phyloP scores from a whole-genome alignment of 345 rosid genomes.

The Eucalyptus polyanthemos region DNA sequence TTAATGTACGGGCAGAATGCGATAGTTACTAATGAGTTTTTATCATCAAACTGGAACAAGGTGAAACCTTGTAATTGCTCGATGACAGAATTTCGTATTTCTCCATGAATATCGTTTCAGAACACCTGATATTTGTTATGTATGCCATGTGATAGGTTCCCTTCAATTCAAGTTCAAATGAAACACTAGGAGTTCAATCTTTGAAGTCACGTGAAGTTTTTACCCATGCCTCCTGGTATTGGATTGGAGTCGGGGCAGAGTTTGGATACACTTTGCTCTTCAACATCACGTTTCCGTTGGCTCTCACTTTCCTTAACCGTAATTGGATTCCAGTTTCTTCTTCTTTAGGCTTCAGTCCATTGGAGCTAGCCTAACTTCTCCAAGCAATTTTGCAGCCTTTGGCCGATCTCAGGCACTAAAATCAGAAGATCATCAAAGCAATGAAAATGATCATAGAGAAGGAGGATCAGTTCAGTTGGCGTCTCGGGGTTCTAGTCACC shows the following conservation, averaged over 20 bases:
- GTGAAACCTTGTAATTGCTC: conserved; percentile 2
- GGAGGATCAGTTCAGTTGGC: conserved; percentile 17
- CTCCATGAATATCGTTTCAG: background rate
- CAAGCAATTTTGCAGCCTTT: conserved; percentile 26
- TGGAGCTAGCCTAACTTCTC: background rate
- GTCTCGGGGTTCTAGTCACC: background rate
- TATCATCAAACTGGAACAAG: conserved; percentile 35
- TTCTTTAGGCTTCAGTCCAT: background rate
- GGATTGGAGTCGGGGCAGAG: conserved; percentile 35
- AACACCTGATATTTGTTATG: background rate
- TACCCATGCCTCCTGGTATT: conserved; percentile 30
- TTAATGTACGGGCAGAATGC: conserved; percentile 59
- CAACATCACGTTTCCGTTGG: conserved; percentile 14
- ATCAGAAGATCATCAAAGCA: conserved; percentile 19
- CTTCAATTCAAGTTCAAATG: background rate
- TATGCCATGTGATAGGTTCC: background rate
- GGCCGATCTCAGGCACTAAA: conserved; percentile 39
- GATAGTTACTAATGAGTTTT: conserved; percentile 30
- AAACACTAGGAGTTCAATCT: conserved; percentile 27
- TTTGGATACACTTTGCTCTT: conserved; percentile 19
- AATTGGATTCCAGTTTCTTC: background rate
- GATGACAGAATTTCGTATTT: background rate
- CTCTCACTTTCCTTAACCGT: conserved; percentile 29
- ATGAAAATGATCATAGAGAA: background rate
- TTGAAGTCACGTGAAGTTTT: conserved; percentile 24